Conservation (phyloP, 1,284 basidiomycete species). For the Bjerkandera adusta region DNA sequence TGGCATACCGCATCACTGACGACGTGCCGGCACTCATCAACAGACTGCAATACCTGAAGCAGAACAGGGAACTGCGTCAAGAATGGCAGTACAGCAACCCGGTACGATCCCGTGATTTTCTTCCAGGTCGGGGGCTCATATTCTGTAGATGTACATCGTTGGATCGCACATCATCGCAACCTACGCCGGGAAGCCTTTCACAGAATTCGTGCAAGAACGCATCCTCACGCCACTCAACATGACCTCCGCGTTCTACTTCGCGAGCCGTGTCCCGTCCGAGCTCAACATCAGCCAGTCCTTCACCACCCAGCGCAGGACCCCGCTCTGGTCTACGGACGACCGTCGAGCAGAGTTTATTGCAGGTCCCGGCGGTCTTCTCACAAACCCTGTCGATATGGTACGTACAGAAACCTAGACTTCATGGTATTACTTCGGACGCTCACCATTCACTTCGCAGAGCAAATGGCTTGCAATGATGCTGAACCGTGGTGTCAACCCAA, state of each 20-base stretch:
- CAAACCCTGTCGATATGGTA: slow-evolving; percentile 35
- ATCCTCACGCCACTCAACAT: slow-evolving; percentile 15
- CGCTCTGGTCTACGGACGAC: slow-evolving; percentile 26
- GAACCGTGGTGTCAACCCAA: slow-evolving; percentile 24
- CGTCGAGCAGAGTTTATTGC: slow-evolving; percentile 20
- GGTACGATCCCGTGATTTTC: slow-evolving; percentile 15
- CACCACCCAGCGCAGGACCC: slow-evolving; percentile 22
- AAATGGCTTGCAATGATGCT: slow-evolving; percentile 33
- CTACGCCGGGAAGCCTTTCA: slow-evolving; percentile 29
- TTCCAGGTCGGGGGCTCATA: too few relatives aligned
- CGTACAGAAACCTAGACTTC: too few relatives aligned
- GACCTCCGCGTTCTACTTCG: slow-evolving; percentile 23
- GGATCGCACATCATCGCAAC: slow-evolving; percentile 28
- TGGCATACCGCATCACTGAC: not conserved
- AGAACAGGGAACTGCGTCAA: slow-evolving; percentile 32
- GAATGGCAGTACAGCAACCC: slow-evolving; percentile 35
- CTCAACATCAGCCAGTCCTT: slow-evolving; percentile 31
- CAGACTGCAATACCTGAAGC: slow-evolving; percentile 28
- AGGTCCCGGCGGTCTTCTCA: slow-evolving; percentile 36
- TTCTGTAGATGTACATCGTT: slow-evolving; percentile 34
- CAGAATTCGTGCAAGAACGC: slow-evolving; percentile 15
- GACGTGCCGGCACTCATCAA: slow-evolving; percentile 1
- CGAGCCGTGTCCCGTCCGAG: slow-evolving; percentile 23
- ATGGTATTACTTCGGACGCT: not conserved
- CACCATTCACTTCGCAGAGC: slow-evolving; percentile 20